Conservation (phyloP, 352 stramenopile species). For the Phytophthora aleatoria region DNA sequence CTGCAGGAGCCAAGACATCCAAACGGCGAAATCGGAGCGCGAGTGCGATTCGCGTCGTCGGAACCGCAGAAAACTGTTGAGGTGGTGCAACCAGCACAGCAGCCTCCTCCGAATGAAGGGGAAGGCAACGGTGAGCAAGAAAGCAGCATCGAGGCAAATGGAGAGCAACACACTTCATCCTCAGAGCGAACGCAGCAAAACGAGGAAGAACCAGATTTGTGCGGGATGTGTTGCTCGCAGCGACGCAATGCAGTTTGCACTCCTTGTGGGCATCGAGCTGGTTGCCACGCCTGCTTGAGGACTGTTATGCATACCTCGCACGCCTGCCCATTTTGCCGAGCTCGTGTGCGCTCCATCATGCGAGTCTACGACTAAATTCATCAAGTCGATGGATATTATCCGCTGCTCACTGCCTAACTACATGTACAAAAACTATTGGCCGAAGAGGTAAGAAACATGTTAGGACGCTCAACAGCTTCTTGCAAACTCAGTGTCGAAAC, state of each 20-base stretch:
- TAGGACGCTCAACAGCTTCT: too few species aligned
- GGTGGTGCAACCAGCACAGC: slow-evolving; percentile 19
- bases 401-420: too few species aligned
- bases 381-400: too few species aligned
- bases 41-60: slow-evolving; percentile 19
- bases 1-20: slow-evolving; percentile 12
- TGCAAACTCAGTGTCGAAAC: too few species aligned
- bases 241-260: slow-evolving; percentile 53
- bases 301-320: slow-evolving; percentile 38
- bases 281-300: slow-evolving; percentile 47
- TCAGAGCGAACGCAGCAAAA: not conserved
- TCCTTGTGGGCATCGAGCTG: slow-evolving; percentile 58
- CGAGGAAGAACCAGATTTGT: slow-evolving; percentile 32
- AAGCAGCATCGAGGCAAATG: not conserved
- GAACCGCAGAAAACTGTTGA: slow-evolving; percentile 24
- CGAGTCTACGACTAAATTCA: slow-evolving; percentile 47
- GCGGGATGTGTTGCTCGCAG: slow-evolving; percentile 53
- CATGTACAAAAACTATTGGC: too few species aligned
- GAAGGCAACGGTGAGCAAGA: slow-evolving; percentile 3
- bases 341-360: slow-evolving; percentile 47
- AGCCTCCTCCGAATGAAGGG: slow-evolving; percentile 5
- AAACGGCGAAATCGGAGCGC: not conserved
- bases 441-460: too few species aligned
- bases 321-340: slow-evolving; percentile 55
- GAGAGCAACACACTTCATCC: slow-evolving; percentile 1